These are phyloP conservation scores for Fusarium sp. DNA, from an alignment of 2,329 filamentous ascomycete species.

Conservation along the genomic window DNA sequence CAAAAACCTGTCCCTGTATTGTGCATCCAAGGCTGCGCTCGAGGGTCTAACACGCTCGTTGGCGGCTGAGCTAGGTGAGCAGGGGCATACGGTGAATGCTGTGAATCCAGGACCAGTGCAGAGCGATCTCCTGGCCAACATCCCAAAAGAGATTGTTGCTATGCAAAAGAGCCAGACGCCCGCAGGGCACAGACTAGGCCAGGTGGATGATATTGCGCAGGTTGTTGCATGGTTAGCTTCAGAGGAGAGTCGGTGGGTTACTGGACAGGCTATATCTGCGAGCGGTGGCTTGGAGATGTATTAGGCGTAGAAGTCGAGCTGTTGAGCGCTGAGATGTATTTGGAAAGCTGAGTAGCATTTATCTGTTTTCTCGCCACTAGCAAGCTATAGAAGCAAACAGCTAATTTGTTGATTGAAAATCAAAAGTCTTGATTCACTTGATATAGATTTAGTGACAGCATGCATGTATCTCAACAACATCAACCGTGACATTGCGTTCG, in stretches of 20 bases:
- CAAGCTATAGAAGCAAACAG: too few species aligned
- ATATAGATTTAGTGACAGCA: neutral
- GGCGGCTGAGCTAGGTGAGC: conserved; percentile 58
- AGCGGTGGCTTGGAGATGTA: conserved; percentile 52
- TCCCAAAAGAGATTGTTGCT: conserved; percentile 19
- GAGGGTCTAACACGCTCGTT: conserved; percentile 61
- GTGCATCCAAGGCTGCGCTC: conserved; percentile 27
- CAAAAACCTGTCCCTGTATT: conserved; percentile 23
- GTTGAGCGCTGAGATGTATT: too few species aligned
- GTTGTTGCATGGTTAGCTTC: conserved; percentile 65
- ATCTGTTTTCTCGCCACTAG: too few species aligned
- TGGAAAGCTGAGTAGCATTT: too few species aligned
- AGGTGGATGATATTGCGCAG: conserved; percentile 62
- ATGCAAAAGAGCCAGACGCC: conserved; percentile 53
- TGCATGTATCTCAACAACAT: too few species aligned
- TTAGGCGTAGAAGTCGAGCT: neutral
- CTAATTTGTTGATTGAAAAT: too few species aligned
- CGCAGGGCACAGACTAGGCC: conserved; percentile 60
- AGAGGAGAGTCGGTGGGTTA: conserved; percentile 58
- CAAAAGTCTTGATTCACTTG: too few species aligned
- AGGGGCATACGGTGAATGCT: conserved; percentile 68
- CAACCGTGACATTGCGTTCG: too few species aligned
- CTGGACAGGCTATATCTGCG: conserved; percentile 64
- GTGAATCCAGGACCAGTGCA: conserved; percentile 67
- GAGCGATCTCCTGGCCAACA: conserved; percentile 64